Base-by-base conservation (phyloP, 2,329 filamentous ascomycete species). In the Phyllosticta citriasiana region DNA sequence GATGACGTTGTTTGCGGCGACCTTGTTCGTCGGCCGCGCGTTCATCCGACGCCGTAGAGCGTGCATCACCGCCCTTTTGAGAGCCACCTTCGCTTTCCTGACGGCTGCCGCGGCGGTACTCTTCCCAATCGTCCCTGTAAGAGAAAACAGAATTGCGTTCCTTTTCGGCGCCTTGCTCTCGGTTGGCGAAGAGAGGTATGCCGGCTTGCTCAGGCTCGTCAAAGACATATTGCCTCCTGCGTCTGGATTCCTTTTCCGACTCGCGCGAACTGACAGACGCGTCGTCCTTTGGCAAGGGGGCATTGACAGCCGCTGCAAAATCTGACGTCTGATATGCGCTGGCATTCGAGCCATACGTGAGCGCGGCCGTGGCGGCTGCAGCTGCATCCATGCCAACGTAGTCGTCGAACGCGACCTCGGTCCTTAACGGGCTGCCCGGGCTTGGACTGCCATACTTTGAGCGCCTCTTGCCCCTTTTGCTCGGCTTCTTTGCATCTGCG, bases 401-500 rank as follows among this genome's bases (percentile, higher is more conserved):
- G 61, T 79, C 77, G 19, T 78, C 70, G 59, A 74, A 73, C 26
- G 74, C 72, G 58, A 77, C 70, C 62, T 79, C 77, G 10, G 27
- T 35, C 9, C 57, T 52, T 6, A 61, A 40, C 7, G 60, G 60
- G 22, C 60, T 61, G 22, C 59, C 59, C 8, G 54, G 47, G 16
- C 59, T 30, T 22, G 47, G 33, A 25, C 75, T 73, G 35, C 74
- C 75, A 63, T 74, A 77, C 30, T 68, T 71, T 59, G 75, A 78
- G 55, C 73, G 71, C 40, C 77, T 72, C 67, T 77, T 80, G 40
- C 67, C 68, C 67, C 72, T 80, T 62, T 78, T 80, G 59, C 76
- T 78, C 51, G 73, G 73, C 26, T 72, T 76, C 64, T 77, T 73
- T 63, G 63, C 64, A 30, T 73, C 71, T 14, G 64, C 62, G 3